These are phyloP conservation scores for Claviceps capensis DNA, from an alignment of 2,329 filamentous ascomycete genomes.

Conservation along the genomic window DNA sequence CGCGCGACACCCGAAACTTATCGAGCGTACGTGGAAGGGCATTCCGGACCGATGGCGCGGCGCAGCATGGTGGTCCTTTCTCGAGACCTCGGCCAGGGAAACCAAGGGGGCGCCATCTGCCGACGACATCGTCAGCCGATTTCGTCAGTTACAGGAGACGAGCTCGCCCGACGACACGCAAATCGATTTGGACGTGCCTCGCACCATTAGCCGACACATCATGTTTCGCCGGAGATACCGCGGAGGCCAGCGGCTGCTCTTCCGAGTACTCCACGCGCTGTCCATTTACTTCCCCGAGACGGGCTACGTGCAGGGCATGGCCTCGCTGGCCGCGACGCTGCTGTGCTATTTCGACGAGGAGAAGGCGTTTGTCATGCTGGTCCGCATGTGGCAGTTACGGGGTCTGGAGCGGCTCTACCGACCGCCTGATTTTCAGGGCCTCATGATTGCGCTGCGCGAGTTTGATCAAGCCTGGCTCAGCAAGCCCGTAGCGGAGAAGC, in stretches of 20 bases:
- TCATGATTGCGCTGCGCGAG: constrained; percentile 75
- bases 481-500: constrained; percentile 64
- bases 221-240: constrained; percentile 92
- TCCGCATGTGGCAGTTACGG: constrained; percentile 82
- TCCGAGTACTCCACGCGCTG: constrained; percentile 82
- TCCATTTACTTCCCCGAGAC: constrained; percentile 83
- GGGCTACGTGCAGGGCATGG: constrained; percentile 98
- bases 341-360: constrained; percentile 97
- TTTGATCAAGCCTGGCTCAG: constrained; percentile 78
- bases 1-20: constrained; percentile 64
- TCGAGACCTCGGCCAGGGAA: constrained; percentile 61
- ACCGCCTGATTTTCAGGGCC: constrained; percentile 60
- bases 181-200: constrained; percentile 91
- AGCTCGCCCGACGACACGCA: constrained; percentile 85
- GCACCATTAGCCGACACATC: constrained; percentile 89
- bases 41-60: constrained; percentile 93
- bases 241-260: constrained; percentile 81
- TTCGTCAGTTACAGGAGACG: constrained; percentile 57
- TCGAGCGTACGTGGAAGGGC: constrained; percentile 92
- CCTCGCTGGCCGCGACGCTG: constrained; percentile 77
- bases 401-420: constrained; percentile 77
- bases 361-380: constrained; percentile 86
- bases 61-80: constrained; percentile 89
- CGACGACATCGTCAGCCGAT: constrained; percentile 56
- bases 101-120: constrained; percentile 48